These are phyloP conservation scores for Diacronema lutheri DNA, from an alignment of 78 protist species.

Conservation along the genomic window DNA sequence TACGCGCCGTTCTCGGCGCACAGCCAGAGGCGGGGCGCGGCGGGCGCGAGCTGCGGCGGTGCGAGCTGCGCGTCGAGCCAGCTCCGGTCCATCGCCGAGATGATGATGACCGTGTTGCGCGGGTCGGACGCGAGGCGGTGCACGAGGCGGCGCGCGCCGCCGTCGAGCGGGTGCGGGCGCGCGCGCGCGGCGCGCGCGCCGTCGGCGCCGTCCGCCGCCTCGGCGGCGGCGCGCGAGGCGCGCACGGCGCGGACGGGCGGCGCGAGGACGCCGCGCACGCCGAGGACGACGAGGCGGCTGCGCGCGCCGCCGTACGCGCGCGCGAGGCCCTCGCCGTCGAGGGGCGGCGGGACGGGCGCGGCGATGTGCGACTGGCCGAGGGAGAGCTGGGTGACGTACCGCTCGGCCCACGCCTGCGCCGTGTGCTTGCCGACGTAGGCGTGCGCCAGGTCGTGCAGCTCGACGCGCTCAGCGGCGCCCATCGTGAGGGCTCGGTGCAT, in stretches of 20 bases:
- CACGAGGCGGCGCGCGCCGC: neutral
- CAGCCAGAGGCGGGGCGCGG: too few species aligned
- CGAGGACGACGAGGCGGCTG: neutral
- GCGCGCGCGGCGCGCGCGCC: too few species aligned
- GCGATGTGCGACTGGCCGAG: too few species aligned
- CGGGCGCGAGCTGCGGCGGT: too few species aligned
- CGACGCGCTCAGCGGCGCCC: neutral
- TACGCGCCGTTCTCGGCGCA: too few species aligned
- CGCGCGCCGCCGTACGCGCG: neutral
- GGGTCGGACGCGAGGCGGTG: neutral
- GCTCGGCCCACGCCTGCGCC: neutral
- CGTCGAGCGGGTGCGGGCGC: too few species aligned
- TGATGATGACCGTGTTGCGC: neutral
- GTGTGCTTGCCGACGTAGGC: neutral
- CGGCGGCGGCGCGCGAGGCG: too few species aligned
- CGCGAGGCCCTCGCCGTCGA: neutral
- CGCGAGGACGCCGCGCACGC: neutral
- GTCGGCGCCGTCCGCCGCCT: too few species aligned
- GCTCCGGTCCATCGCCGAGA: neutral
- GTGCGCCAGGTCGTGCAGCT: neutral
- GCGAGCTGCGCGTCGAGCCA: too few species aligned
- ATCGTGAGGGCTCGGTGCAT: conserved; percentile 9
- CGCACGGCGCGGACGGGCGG: neutral
- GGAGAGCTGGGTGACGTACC: too few species aligned
- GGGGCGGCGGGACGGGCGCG: neutral